Evolutionary conservation across 495 filamentous ascomycete genomes (phyloP).

Genomic region (Hypomontagnella submonticulosa): DNA sequence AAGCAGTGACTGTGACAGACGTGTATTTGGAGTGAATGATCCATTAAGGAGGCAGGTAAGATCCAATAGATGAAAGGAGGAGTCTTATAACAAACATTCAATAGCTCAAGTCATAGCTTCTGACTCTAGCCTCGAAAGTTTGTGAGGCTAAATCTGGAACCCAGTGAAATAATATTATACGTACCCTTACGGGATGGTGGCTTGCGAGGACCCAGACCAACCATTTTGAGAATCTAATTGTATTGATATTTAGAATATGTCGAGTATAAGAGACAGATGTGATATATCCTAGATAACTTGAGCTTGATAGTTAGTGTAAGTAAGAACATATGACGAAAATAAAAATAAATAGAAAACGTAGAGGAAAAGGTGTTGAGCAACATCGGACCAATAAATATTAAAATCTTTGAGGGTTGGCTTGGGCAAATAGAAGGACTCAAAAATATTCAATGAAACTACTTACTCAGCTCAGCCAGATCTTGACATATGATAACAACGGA

Average conservation of each 20-base stretch:
- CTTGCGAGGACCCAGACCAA: conserved; percentile 76
- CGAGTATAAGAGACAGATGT: conserved; percentile 9
- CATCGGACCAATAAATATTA: conserved; percentile 26
- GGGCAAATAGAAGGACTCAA: conserved; percentile 16
- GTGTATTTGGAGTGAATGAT: not conserved
- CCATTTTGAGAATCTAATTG: conserved; percentile 67
- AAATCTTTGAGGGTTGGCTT: conserved; percentile 20
- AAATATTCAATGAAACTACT: conserved; percentile 21
- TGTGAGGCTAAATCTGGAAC: conserved; percentile 23
- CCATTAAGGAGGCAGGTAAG: conserved; percentile 7
- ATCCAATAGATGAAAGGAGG: conserved; percentile 5
- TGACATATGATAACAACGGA: conserved; percentile 23
- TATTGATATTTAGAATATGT: conserved; percentile 29
- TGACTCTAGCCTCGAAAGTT: conserved; percentile 31
- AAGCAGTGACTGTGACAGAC: not conserved
- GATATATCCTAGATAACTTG: conserved; percentile 12
- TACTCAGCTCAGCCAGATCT: conserved; percentile 42
- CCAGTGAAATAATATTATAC: conserved; percentile 45
- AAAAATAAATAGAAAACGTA: conserved; percentile 2
- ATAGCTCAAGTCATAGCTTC: not conserved
- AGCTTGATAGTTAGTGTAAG: conserved; percentile 19
- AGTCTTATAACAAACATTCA: conserved; percentile 2
- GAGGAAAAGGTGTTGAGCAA: conserved; percentile 18
- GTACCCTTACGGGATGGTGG: conserved; percentile 81
- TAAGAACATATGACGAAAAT: conserved; percentile 1